Conservation (phyloP, 805 yeast species). For the Yarrowia porcina region DNA sequence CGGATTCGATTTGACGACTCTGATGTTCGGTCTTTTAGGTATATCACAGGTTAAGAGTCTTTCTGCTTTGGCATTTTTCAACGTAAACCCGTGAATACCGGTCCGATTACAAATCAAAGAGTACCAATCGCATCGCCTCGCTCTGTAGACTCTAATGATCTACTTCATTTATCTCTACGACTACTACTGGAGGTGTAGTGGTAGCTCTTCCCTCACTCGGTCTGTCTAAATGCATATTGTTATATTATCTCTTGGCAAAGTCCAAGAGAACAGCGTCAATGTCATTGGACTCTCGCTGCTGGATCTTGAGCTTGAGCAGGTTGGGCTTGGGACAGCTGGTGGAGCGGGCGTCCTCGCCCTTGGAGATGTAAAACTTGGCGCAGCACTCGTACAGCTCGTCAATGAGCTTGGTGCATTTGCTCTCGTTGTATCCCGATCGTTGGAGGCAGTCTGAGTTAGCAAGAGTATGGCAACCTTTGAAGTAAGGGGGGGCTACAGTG, state of each 20-base stretch:
- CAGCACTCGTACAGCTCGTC: conserved; percentile 77
- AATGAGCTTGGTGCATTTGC: conserved; percentile 66
- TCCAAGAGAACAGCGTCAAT: conserved; percentile 53
- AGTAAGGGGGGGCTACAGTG: background rate
- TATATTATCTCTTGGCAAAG: conserved; percentile 28
- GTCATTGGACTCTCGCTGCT: conserved; percentile 56
- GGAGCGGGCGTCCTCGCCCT: conserved; percentile 59
- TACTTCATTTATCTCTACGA: too few species aligned
- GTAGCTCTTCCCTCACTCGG: too few species aligned
- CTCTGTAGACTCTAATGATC: too few species aligned
- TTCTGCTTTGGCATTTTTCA: too few species aligned
- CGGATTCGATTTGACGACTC: too few species aligned
- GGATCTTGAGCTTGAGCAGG: conserved; percentile 58
- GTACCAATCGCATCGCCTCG: too few species aligned
- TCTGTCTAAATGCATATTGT: too few species aligned
- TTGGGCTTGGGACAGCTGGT: conserved; percentile 77
- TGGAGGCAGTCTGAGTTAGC: conserved; percentile 55
- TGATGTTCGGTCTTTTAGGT: too few species aligned
- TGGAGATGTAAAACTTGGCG: conserved; percentile 54
- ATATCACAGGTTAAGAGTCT: too few species aligned
- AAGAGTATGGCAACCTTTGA: background rate
- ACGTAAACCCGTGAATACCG: too few species aligned
- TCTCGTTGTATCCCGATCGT: conserved; percentile 61
- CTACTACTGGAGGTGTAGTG: too few species aligned
- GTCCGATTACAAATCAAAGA: too few species aligned